phyloP scores from a whole-genome alignment of 2,329 filamentous ascomycete genomes.

The Pyrenophora graminea region DNA sequence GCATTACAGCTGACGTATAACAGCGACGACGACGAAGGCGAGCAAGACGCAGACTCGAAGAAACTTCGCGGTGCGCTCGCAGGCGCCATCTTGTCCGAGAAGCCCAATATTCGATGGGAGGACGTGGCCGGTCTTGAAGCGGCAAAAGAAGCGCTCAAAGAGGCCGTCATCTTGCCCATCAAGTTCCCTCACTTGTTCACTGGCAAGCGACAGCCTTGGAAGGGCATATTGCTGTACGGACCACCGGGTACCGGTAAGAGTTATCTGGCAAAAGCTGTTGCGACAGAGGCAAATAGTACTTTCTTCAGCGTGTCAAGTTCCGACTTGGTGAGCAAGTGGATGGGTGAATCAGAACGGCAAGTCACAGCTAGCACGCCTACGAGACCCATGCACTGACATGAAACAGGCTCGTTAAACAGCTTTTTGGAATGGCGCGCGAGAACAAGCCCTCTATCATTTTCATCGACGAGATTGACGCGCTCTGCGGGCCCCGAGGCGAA shows the following conservation, averaged over 20 bases:
- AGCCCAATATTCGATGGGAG: conserved; percentile 97
- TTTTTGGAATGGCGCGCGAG: conserved; percentile 97
- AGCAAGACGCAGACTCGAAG: conserved; percentile 86
- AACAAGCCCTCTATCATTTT: conserved; percentile 99
- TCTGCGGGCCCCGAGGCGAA: conserved; percentile 90
- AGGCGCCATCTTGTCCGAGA: conserved; percentile 90
- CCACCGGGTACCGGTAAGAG: conserved; percentile 97
- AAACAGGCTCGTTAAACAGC: conserved; percentile 83
- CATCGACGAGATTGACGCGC: conserved; percentile 95
- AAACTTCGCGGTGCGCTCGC: conserved; percentile 89
- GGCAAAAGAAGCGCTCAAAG: conserved; percentile 95
- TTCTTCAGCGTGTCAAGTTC: conserved; percentile 99
- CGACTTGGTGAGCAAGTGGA: conserved; percentile 98
- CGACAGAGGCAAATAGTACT: conserved; percentile 97
- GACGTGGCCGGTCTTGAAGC: conserved; percentile 93
- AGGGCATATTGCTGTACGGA: conserved; percentile 93
- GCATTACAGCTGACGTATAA: conserved; percentile 32
- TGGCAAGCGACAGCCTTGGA: conserved; percentile 97
- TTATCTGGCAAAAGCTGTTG: conserved; percentile 95
- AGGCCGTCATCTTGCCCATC: conserved; percentile 95
- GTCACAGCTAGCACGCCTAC: conserved; percentile 16
- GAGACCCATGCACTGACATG: conserved; percentile 10
- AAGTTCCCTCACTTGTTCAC: conserved; percentile 97
- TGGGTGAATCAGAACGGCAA: conserved; percentile 97
- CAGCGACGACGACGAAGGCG: conserved; percentile 65